Evolutionary conservation across 345 rosid species (phyloP).

Genomic region (Euclidium syriacum): DNA sequence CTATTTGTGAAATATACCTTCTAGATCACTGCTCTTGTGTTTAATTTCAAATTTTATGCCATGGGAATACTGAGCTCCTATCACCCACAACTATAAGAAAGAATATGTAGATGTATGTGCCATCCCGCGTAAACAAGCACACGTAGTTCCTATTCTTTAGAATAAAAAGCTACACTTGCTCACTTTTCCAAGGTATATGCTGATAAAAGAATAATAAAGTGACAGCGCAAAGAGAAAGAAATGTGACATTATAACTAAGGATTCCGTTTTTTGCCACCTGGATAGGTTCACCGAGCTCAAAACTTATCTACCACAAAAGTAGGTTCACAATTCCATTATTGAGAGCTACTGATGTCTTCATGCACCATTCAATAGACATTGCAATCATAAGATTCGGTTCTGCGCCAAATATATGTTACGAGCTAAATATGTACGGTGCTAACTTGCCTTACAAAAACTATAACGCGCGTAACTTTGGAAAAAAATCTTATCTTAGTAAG

Average conservation of each 20-base stretch:
- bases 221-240: neutral
- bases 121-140: neutral
- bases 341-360: neutral
- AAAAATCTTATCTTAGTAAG: neutral
- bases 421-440: neutral
- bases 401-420: neutral
- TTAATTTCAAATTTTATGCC: too few relatives aligned
- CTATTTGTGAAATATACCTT: neutral
- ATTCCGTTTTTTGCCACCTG: neutral
- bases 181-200: constrained; percentile 12
- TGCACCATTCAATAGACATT: neutral
- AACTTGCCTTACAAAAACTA: neutral
- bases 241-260: constrained; percentile 3
- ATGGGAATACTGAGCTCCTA: too few relatives aligned
- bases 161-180: constrained; percentile 4
- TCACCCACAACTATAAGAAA: too few relatives aligned
- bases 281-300: neutral
- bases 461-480: neutral
- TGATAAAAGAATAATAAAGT: constrained; percentile 7
- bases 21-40: too few relatives aligned
- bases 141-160: neutral
- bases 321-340: neutral
- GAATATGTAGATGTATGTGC: neutral
- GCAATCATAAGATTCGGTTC: neutral
- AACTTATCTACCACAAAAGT: neutral